Evolutionary conservation across 331 rosid species (phyloP), one percentile per base, ranked within the genome.

Genomic region (Quercus lobata): DNA sequence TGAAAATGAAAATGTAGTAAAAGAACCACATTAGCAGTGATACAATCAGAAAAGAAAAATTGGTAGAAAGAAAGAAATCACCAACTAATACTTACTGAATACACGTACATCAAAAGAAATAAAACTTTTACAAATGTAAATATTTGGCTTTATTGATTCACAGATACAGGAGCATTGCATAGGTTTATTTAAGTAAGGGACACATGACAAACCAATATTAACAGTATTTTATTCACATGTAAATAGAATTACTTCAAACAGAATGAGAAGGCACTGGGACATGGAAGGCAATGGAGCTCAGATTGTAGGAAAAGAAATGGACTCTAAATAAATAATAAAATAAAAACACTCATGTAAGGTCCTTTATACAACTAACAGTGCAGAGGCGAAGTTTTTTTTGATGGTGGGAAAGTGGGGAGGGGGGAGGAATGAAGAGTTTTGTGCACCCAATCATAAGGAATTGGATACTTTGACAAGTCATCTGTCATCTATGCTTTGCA

Each of bases 1-100:
- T 41, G 49, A 65, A 81, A 83, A 73, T 57, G 73, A 55, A 57
- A 75, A 75, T 69, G 46, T 58, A 56, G 63, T 60, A 80, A 66
- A 82, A 76, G 54, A 76, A 56, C 68, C 78, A 69, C 6, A 56
- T 35, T 62, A 70, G 83, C 66, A 65, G 79, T 56, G 35, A 61
- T n/a, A 84, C 46, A 75, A 52, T 44, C 75, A 71, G 57, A 29
- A 16, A 80, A 62, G 62, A 71, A 19, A 63, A 74, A 77, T 68
- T 76, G 41, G 57, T 56, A 73, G 80, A 77, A 58, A 61, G 25
- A 54, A 56, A 57, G 3, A 57, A 83, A 52, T 25, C 34, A 79
- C 66, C 37, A 65, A 25, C 73, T 16, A 53, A 34, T 21, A 35
- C 15, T 41, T 41, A 41, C 27, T 2, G 37, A 68, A 65, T 32